These are phyloP conservation scores for Syzygium syzygioides DNA, from an alignment of 441 rosid species.

Conservation along the genomic window DNA sequence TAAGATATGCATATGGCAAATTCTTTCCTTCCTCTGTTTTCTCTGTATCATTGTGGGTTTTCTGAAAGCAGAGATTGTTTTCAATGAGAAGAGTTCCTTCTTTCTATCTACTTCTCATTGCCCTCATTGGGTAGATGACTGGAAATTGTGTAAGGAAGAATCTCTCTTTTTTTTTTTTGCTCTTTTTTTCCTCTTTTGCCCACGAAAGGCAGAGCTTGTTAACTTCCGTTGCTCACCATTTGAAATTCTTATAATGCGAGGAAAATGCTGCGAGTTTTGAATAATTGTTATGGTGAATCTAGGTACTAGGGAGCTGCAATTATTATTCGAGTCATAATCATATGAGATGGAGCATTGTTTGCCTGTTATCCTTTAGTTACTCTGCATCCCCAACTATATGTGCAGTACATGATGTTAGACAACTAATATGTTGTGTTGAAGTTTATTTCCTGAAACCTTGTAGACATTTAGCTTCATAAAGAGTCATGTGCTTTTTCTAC, in stretches of 20 bases:
- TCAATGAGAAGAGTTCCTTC: neutral
- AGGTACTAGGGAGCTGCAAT: neutral
- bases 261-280: neutral
- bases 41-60: neutral
- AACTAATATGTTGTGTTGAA: neutral
- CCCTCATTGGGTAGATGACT: neutral
- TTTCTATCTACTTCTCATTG: neutral
- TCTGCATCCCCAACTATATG: neutral
- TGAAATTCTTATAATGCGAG: neutral
- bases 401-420: neutral
- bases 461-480: neutral
- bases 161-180: neutral
- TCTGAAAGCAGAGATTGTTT: neutral
- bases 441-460: neutral
- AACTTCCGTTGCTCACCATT: neutral
- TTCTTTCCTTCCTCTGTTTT: neutral
- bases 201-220: neutral
- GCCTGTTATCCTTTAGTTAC: neutral
- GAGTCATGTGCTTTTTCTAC: neutral
- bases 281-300: neutral
- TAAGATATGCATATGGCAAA: constrained; percentile 6
- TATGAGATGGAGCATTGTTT: neutral
- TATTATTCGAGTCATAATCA: neutral
- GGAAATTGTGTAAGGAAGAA: neutral
- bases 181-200: neutral